These are phyloP conservation scores for Phytophthora aleatoria DNA, from an alignment of 352 stramenopile genomes.

Conservation along the genomic window DNA sequence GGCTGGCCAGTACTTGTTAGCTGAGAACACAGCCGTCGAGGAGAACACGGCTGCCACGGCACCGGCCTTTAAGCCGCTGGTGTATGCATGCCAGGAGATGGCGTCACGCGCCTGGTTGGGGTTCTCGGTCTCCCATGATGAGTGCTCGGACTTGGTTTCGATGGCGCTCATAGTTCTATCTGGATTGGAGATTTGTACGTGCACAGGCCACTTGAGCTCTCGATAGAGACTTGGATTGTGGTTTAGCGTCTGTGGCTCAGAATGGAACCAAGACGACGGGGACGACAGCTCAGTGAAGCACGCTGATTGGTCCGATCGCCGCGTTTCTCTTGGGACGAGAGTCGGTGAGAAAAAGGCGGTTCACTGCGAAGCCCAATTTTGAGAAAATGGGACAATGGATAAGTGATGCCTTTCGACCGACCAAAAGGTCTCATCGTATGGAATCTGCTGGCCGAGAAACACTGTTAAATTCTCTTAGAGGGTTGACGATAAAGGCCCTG, in stretches of 20 bases:
- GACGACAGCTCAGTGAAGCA: slow-evolving; percentile 9
- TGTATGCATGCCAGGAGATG: slow-evolving; percentile 76
- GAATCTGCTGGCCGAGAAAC: background rate
- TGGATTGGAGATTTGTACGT: background rate
- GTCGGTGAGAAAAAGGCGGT: slow-evolving; percentile 14
- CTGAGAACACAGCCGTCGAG: slow-evolving; percentile 37
- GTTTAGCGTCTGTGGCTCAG: slow-evolving; percentile 9
- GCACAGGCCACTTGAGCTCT: slow-evolving; percentile 16
- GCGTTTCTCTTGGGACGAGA: slow-evolving; percentile 33
- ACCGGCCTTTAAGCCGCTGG: slow-evolving; percentile 55
- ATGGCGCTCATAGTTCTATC: slow-evolving; percentile 22
- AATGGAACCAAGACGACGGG: slow-evolving; percentile 15
- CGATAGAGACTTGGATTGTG: slow-evolving; percentile 20
- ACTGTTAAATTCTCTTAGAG: background rate
- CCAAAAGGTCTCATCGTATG: too few species aligned
- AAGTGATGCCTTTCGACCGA: background rate
- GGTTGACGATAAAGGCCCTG: too few species aligned
- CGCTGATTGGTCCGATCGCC: slow-evolving; percentile 12
- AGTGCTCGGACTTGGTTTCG: slow-evolving; percentile 24
- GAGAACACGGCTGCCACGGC: slow-evolving; percentile 35
- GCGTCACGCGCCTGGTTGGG: slow-evolving; percentile 63
- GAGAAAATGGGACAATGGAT: slow-evolving; percentile 1
- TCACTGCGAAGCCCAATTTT: slow-evolving; percentile 1
- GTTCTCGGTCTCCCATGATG: slow-evolving; percentile 43
- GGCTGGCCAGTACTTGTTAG: slow-evolving; percentile 63